phyloP scores from a whole-genome alignment of 2,329 filamentous ascomycete genomes.

The Blumeria graminis region DNA sequence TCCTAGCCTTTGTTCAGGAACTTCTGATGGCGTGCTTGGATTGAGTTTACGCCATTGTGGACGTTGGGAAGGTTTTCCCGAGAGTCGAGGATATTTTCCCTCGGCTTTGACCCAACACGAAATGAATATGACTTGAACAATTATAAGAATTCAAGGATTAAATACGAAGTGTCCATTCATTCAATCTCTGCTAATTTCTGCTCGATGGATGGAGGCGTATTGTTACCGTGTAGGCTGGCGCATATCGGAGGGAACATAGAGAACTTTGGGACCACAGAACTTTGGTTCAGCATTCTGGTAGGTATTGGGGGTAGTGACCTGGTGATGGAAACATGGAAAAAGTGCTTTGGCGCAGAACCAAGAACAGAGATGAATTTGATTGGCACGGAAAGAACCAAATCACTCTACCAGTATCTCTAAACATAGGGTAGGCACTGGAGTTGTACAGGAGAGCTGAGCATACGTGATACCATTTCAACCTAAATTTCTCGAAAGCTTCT shows the following conservation, averaged over 20 bases:
- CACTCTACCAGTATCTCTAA: too few relatives aligned
- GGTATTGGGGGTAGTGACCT: neutral
- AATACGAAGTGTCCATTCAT: neutral
- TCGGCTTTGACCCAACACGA: slow-evolving; percentile 11
- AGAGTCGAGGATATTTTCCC: slow-evolving; percentile 14
- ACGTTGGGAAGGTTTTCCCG: slow-evolving; percentile 13
- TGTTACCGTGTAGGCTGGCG: neutral
- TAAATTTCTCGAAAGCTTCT: too few relatives aligned
- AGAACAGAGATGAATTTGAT: too few relatives aligned
- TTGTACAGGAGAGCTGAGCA: too few relatives aligned
- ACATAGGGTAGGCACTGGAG: too few relatives aligned
- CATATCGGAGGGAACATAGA: neutral
- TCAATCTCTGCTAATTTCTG: neutral
- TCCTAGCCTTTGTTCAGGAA: slow-evolving; percentile 5
- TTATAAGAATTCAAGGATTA: neutral
- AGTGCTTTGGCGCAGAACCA: neutral
- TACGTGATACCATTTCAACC: too few relatives aligned
- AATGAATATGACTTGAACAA: slow-evolving; percentile 11
- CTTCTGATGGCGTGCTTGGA: neutral
- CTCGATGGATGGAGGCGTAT: neutral
- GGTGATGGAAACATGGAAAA: neutral
- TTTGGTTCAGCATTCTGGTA: neutral
- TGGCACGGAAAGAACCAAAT: too few relatives aligned
- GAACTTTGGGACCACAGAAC: neutral
- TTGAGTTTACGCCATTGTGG: slow-evolving; percentile 12